phyloP scores from a whole-genome alignment of 1,284 basidiomycete genomes.

The Austroboletus rostrupii region DNA sequence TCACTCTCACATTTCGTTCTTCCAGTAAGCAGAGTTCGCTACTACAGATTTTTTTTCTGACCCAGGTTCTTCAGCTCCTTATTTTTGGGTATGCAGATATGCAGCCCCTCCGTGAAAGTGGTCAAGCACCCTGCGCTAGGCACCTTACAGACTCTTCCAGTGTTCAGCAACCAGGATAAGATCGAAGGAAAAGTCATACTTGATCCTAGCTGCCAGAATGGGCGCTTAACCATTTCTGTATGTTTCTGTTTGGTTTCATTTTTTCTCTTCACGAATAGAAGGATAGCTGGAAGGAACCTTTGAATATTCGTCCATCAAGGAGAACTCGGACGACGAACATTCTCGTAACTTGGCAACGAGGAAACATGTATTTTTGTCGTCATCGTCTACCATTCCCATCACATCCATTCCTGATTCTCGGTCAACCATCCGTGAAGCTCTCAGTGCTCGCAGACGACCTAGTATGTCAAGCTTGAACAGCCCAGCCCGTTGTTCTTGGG shows the following conservation, averaged over 20 bases:
- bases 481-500: slow-evolving; percentile 38
- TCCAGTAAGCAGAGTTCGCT: slow-evolving; percentile 35
- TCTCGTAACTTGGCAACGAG: slow-evolving; percentile 22
- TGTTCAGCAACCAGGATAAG: slow-evolving; percentile 57
- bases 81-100: slow-evolving; percentile 55
- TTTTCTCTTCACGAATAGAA: slow-evolving; percentile 2
- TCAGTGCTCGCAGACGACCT: slow-evolving; percentile 40
- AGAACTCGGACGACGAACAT: slow-evolving; percentile 25
- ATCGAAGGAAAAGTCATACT: slow-evolving; percentile 57
- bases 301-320: slow-evolving; percentile 40
- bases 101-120: slow-evolving; percentile 55
- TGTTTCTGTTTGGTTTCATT: slow-evolving; percentile 18
- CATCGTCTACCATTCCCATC: slow-evolving; percentile 45
- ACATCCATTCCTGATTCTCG: slow-evolving; percentile 40
- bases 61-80: slow-evolving; percentile 40
- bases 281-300: slow-evolving; percentile 61
- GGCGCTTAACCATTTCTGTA: slow-evolving; percentile 58
- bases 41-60: neutral
- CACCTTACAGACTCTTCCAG: slow-evolving; percentile 42
- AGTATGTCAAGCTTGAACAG: slow-evolving; percentile 39
- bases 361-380: slow-evolving; percentile 55
- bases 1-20: slow-evolving; percentile 42
- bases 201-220: slow-evolving; percentile 47
- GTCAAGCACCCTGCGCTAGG: slow-evolving; percentile 35
- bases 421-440: slow-evolving; percentile 50